phyloP scores from a whole-genome alignment of 2,329 filamentous ascomycete genomes.

The Diaporthe citrichinensis region DNA sequence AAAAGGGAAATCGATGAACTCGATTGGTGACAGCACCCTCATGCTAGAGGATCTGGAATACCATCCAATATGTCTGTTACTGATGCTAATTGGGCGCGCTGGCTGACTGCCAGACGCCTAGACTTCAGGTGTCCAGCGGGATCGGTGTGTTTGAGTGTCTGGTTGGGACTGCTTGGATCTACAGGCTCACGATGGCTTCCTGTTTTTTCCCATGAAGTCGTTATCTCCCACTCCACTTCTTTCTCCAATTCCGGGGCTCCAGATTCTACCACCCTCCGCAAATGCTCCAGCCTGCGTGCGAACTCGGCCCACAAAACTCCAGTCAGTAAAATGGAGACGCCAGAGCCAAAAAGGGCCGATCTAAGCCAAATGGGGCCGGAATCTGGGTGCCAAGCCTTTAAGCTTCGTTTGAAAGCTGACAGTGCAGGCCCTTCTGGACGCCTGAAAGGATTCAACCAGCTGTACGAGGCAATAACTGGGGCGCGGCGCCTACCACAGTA shows the following conservation, averaged over 20 bases:
- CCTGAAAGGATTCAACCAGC: conserved; percentile 15
- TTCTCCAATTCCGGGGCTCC: conserved; percentile 34
- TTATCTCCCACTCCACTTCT: conserved; percentile 24
- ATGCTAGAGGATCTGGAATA: not conserved
- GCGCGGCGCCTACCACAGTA: not conserved
- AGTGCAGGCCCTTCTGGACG: conserved; percentile 25
- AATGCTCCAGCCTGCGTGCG: conserved; percentile 26
- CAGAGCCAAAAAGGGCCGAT: conserved; percentile 18
- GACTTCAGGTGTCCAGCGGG: not conserved
- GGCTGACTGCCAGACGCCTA: not conserved
- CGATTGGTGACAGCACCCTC: conserved; percentile 5
- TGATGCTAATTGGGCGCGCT: not conserved
- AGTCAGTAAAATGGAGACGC: conserved; percentile 22
- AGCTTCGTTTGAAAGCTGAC: not conserved
- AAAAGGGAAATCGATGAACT: not conserved
- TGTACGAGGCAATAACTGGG: conserved; percentile 11
- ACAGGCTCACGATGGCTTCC: conserved; percentile 9
- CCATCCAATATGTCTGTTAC: not conserved
- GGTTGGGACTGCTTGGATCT: not conserved
- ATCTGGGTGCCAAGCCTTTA: conserved; percentile 1
- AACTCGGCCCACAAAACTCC: not conserved
- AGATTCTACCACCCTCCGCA: conserved; percentile 26
- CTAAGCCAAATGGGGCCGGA: not conserved
- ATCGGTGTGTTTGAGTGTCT: not conserved
- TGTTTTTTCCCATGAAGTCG: not conserved